A percentile compares a stretch with the other conserved stretches of the same genome.
phyloP scores from a whole-genome alignment of 805 yeast genomes.

The Lipomyces kockii region DNA sequence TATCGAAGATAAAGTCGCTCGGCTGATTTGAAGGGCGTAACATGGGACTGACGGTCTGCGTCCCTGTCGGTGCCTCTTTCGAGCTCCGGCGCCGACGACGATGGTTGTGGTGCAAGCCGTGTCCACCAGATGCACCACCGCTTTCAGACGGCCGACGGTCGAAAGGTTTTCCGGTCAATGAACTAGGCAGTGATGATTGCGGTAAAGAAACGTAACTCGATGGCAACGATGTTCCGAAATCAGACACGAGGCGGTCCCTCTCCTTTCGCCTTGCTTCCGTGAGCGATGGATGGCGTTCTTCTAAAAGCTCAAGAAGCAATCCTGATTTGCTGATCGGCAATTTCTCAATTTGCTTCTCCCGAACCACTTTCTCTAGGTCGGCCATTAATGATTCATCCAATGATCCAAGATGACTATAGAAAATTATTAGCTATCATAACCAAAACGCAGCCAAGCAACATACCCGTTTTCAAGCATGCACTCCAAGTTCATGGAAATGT shows the following conservation, averaged over 20 bases:
- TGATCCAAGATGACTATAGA: constrained; percentile 10
- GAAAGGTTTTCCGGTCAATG: constrained; percentile 9
- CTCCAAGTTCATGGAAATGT: constrained; percentile 67
- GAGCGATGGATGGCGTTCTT: constrained; percentile 32
- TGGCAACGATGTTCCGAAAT: constrained; percentile 4
- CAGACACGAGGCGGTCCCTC: constrained; percentile 12
- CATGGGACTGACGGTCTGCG: constrained; percentile 18
- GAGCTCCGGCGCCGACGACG: constrained; percentile 22
- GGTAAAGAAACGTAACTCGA: constrained; percentile 23
- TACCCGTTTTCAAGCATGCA: constrained; percentile 57
- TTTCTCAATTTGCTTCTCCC: constrained; percentile 29
- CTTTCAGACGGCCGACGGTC: constrained; percentile 15
- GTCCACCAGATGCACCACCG: neutral
- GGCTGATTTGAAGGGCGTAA: constrained; percentile 12
- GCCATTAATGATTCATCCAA: constrained; percentile 19
- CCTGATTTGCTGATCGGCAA: constrained; percentile 34
- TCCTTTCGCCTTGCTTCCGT: constrained; percentile 23
- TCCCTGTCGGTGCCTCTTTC: constrained; percentile 8
- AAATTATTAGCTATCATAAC: neutral
- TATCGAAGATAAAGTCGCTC: constrained; percentile 34
- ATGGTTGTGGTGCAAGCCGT: neutral
- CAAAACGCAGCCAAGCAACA: neutral
- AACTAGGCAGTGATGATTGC: constrained; percentile 10
- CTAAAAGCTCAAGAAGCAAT: constrained; percentile 23
- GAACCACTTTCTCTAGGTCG: constrained; percentile 29